phyloP scores from a whole-genome alignment of 1,284 basidiomycete species.

The Erythrobasidium hasegawianum region DNA sequence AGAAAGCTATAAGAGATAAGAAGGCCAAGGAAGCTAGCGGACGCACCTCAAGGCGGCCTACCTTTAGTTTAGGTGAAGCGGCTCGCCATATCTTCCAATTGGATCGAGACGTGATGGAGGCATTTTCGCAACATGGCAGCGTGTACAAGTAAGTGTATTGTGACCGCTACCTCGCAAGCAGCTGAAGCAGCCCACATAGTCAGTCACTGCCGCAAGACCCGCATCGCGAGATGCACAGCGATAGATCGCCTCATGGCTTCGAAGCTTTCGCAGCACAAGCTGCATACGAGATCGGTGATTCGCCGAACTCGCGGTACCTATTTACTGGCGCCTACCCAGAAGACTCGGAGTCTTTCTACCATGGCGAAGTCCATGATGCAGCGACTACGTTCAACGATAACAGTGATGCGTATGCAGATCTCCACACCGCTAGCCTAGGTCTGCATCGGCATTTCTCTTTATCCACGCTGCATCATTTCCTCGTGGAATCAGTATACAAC shows the following conservation, averaged over 20 bases:
- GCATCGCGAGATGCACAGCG: neutral
- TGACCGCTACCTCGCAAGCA: too few species aligned
- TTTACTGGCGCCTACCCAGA: neutral
- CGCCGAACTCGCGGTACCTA: neutral
- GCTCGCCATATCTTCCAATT: constrained; percentile 20
- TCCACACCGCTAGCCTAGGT: constrained; percentile 23
- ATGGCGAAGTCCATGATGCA: too few species aligned
- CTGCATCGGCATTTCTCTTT: constrained; percentile 25
- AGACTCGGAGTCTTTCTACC: neutral
- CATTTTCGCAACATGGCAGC: constrained; percentile 12
- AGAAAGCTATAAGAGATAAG: neutral
- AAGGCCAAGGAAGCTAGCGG: neutral
- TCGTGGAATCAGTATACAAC: constrained; percentile 31
- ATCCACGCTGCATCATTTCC: constrained; percentile 22
- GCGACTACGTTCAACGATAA: too few species aligned
- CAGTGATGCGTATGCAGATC: constrained; percentile 2
- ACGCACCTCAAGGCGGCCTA: neutral
- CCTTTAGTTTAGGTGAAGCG: neutral
- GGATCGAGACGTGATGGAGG: constrained; percentile 22
- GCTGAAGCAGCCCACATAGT: too few species aligned
- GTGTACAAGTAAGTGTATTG: constrained; percentile 23
- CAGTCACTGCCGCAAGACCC: neutral
- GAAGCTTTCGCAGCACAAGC: constrained; percentile 19
- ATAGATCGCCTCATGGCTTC: neutral
- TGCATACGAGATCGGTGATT: constrained; percentile 23